Evolutionary conservation across 1,284 basidiomycete genomes (phyloP).

Genomic region (Naganishia sp.): DNA sequence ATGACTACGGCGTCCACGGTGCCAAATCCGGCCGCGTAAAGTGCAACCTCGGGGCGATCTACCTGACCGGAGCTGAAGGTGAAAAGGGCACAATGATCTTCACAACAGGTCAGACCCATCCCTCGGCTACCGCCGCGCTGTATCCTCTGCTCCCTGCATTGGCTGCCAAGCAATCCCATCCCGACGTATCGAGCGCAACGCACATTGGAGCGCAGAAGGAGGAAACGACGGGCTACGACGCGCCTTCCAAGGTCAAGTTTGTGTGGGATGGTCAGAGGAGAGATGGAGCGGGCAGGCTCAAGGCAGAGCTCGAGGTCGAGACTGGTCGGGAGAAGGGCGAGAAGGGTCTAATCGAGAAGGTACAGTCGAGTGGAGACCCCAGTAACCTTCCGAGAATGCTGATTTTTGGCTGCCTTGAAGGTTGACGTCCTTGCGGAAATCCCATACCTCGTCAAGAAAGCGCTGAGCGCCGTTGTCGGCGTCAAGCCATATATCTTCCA

Average conservation of each 20-base stretch:
- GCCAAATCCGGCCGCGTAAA: conserved; percentile 73
- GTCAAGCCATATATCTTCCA: conserved; percentile 60
- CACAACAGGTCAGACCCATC: conserved; percentile 63
- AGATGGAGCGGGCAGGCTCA: conserved; percentile 61
- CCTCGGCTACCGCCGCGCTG: conserved; percentile 61
- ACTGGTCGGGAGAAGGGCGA: conserved; percentile 61
- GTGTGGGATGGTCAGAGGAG: conserved; percentile 70
- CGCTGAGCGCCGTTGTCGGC: conserved; percentile 56
- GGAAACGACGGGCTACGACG: conserved; percentile 79
- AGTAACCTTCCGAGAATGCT: neutral
- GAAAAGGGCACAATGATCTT: conserved; percentile 52
- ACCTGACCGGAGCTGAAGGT: conserved; percentile 37
- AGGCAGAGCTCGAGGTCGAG: conserved; percentile 62
- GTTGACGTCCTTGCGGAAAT: conserved; percentile 96
- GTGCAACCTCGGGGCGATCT: conserved; percentile 73
- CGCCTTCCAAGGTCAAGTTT: conserved; percentile 71
- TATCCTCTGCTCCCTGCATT: conserved; percentile 59
- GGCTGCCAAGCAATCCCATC: conserved; percentile 48
- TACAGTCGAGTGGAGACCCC: neutral
- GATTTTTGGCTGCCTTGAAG: neutral
- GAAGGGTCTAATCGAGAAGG: conserved; percentile 86
- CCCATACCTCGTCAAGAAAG: conserved; percentile 69
- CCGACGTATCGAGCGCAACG: conserved; percentile 63
- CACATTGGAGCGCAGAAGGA: conserved; percentile 66
- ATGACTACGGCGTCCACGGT: conserved; percentile 71